Percentiles rank a stretch among this genome's conserved stretches.
phyloP scores from a whole-genome alignment of 2,329 filamentous ascomycete species.

The Xylaria sp. region DNA sequence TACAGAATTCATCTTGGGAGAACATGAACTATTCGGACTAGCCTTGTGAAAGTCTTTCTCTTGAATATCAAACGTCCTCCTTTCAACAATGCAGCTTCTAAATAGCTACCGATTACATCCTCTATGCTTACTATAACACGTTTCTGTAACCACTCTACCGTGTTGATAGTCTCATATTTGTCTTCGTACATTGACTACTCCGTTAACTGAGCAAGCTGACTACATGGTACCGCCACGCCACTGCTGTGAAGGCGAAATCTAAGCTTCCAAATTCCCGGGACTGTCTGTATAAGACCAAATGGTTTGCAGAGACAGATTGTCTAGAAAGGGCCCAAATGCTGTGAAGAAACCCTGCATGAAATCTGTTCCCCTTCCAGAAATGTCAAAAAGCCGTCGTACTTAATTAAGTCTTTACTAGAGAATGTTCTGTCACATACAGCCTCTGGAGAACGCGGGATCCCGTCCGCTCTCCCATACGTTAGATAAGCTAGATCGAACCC shows the following conservation, averaged over 20 bases:
- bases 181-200: background rate
- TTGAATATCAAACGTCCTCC: background rate
- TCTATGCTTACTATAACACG: background rate
- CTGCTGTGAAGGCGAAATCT: background rate
- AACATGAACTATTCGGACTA: background rate
- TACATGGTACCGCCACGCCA: background rate
- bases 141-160: background rate
- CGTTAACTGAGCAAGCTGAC: background rate
- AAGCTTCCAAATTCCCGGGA: too few relatives aligned
- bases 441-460: too few relatives aligned
- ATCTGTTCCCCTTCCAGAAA: too few relatives aligned
- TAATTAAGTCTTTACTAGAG: too few relatives aligned
- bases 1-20: background rate
- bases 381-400: too few relatives aligned
- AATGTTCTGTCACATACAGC: too few relatives aligned
- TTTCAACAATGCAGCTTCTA: background rate
- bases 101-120: background rate
- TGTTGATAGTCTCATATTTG: background rate
- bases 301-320: too few relatives aligned
- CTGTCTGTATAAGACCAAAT: too few relatives aligned
- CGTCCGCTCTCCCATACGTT: too few relatives aligned
- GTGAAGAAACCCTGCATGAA: too few relatives aligned
- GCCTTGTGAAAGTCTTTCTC: background rate
- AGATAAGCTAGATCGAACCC: too few relatives aligned
- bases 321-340: too few relatives aligned